These are phyloP conservation scores for Cercospora zeae-maydis DNA, from an alignment of 2,329 filamentous ascomycete genomes.

Conservation along the genomic window DNA sequence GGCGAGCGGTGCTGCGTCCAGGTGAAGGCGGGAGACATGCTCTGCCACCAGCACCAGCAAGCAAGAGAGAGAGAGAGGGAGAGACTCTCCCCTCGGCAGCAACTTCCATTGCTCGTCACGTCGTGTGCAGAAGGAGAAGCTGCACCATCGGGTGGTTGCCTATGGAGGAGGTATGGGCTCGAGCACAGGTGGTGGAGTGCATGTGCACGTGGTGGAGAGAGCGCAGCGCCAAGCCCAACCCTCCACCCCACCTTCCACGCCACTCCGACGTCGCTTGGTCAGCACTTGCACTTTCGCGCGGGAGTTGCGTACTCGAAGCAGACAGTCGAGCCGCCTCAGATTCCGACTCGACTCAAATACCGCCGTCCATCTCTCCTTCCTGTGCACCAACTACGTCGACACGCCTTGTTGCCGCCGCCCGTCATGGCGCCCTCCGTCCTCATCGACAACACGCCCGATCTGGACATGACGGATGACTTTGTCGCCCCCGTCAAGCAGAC, in stretches of 20 bases:
- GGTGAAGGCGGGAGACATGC: background rate
- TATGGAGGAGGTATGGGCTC: too few relatives aligned
- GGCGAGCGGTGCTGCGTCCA: background rate
- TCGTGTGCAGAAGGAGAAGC: too few relatives aligned
- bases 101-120: too few relatives aligned
- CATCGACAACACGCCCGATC: constrained; percentile 40
- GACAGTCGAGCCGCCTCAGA: background rate
- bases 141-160: too few relatives aligned
- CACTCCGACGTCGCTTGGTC: background rate
- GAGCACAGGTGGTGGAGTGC: too few relatives aligned
- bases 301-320: background rate
- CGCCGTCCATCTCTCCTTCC: background rate
- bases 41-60: background rate
- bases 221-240: background rate
- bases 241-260: background rate
- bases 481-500: constrained; percentile 22
- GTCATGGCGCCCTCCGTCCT: constrained; percentile 41
- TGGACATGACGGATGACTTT: constrained; percentile 29
- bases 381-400: background rate
- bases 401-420: background rate
- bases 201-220: background rate
- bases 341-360: background rate
- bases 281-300: background rate
- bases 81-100: too few relatives aligned
- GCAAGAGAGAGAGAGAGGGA: background rate